phyloP scores from a whole-genome alignment of 805 yeast genomes.

The Priceomyces fermenticarens region DNA sequence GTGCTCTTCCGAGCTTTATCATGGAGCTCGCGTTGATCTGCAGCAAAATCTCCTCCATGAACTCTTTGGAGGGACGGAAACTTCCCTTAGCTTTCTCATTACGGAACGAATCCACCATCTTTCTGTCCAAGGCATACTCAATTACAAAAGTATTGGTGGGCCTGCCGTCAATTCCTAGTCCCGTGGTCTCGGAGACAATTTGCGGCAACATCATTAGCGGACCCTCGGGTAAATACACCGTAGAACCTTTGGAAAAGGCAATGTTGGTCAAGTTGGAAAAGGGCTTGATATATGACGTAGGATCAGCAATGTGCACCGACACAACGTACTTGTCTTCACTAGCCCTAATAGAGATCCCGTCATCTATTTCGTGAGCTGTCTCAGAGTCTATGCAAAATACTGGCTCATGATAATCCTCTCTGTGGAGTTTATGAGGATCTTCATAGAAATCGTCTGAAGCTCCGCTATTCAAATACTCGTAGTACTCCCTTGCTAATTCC shows the following conservation, averaged over 20 bases:
- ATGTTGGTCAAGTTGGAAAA: conserved; percentile 42
- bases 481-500: conserved; percentile 43
- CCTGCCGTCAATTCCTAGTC: conserved; percentile 44
- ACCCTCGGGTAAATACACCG: conserved; percentile 70
- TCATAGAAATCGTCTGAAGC: conserved; percentile 19
- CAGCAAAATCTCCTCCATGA: conserved; percentile 10
- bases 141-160: conserved; percentile 43
- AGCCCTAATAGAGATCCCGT: conserved; percentile 69
- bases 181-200: conserved; percentile 47
- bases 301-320: conserved; percentile 83
- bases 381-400: conserved; percentile 83
- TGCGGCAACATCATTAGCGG: conserved; percentile 70
- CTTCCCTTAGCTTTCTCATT: conserved; percentile 4
- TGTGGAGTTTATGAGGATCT: conserved; percentile 27
- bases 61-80: conserved; percentile 3
- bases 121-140: conserved; percentile 24
- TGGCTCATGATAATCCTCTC: conserved; percentile 42
- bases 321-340: conserved; percentile 35
- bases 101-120: conserved; percentile 17
- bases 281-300: conserved; percentile 60
- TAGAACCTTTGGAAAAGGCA: conserved; percentile 60
- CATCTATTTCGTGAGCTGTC: conserved; percentile 88
- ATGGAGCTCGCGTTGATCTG: conserved; percentile 14
- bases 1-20: conserved; percentile 22
- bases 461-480: conserved; percentile 22